Conservation (phyloP, 495 filamentous ascomycete genomes). For the Margaritispora aquatica region DNA sequence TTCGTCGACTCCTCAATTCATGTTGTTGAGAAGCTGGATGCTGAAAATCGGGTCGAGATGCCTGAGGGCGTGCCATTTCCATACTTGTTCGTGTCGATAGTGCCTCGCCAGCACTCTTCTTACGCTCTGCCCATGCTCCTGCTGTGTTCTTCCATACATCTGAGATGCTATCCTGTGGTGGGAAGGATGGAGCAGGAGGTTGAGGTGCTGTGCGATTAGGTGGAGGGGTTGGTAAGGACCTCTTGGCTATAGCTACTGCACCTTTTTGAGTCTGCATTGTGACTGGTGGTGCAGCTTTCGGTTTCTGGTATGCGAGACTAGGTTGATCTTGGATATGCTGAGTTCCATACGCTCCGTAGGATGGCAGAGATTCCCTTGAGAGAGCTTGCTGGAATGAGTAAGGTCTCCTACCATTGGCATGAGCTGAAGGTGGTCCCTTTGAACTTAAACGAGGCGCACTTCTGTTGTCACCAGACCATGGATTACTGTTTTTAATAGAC, state of each 20-base stretch:
- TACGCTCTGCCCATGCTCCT: neutral
- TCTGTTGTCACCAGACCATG: constrained; percentile 3
- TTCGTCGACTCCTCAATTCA: neutral
- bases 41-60: neutral
- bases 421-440: neutral
- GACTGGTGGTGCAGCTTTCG: constrained; percentile 1
- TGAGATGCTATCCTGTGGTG: neutral
- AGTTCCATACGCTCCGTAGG: neutral
- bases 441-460: neutral
- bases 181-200: neutral
- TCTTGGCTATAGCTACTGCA: neutral
- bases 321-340: neutral
- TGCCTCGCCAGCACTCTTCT: constrained; percentile 1
- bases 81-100: constrained; percentile 1
- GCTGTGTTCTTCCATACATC: neutral
- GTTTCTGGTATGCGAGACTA: neutral
- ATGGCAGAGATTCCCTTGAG: neutral
- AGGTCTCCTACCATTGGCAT: neutral
- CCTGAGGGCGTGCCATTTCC: neutral
- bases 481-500: neutral
- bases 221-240: neutral
- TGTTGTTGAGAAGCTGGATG: neutral
- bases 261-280: constrained; percentile 2
- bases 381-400: neutral
- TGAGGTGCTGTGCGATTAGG: neutral